Conservation (phyloP, 305 asterid species). For the Rubia occidens region DNA sequence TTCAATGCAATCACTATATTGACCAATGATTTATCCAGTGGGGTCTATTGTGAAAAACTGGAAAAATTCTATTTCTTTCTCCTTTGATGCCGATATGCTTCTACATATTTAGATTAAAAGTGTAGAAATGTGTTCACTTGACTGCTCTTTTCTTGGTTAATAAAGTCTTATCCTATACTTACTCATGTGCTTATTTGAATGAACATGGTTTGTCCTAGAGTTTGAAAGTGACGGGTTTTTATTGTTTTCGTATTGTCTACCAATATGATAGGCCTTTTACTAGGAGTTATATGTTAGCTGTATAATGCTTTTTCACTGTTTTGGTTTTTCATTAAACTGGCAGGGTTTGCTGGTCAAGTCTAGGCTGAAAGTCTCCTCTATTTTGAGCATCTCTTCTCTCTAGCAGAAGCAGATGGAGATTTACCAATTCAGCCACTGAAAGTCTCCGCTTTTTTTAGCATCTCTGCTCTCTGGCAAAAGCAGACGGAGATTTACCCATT, state of each 20-base stretch:
- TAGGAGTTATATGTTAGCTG: neutral
- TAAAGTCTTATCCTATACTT: too few relatives aligned
- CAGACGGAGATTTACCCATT: too few relatives aligned
- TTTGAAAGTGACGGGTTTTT: neutral
- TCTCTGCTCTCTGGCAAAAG: too few relatives aligned
- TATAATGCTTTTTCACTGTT: neutral
- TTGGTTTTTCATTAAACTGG: slow-evolving; percentile 8
- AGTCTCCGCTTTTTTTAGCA: slow-evolving; percentile 49
- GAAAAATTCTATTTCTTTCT: neutral
- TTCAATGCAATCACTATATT: too few relatives aligned
- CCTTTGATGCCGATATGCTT: neutral
- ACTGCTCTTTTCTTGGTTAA: neutral
- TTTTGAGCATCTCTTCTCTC: slow-evolving; percentile 46
- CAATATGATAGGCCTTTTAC: neutral
- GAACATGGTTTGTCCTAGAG: neutral
- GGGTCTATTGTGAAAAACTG: neutral
- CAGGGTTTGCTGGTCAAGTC: slow-evolving; percentile 52
- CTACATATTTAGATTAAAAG: neutral
- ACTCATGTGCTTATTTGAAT: neutral
- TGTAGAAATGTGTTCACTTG: neutral
- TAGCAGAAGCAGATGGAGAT: slow-evolving; percentile 43
- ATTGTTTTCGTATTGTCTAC: neutral
- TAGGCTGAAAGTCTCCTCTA: slow-evolving; percentile 63
- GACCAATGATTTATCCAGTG: neutral
- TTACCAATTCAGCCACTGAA: slow-evolving; percentile 25